These are phyloP conservation scores for Aspergillus floridensis DNA, from an alignment of 2,329 filamentous ascomycete genomes.

Conservation along the genomic window DNA sequence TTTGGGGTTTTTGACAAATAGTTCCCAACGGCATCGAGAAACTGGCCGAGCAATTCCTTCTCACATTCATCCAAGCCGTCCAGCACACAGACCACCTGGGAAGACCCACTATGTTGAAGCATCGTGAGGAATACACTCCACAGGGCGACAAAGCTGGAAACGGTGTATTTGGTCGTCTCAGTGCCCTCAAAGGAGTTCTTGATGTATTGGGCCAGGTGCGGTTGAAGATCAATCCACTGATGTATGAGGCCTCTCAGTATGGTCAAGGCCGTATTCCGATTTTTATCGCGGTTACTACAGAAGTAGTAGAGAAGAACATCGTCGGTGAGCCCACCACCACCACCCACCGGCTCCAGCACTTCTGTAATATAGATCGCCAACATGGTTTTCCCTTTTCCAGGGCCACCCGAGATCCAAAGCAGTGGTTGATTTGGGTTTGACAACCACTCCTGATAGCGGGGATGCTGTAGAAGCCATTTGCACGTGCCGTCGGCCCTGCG, in stretches of 20 bases:
- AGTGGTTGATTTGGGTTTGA: slow-evolving; percentile 7
- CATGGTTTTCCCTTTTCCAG: slow-evolving; percentile 30
- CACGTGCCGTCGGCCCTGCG: slow-evolving; percentile 22
- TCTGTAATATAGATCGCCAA: slow-evolving; percentile 25
- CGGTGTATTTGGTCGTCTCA: slow-evolving; percentile 19
- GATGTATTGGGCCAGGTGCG: slow-evolving; percentile 16
- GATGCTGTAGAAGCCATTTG: slow-evolving; percentile 22
- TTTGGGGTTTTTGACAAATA: slow-evolving; percentile 8
- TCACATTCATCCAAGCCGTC: slow-evolving; percentile 23
- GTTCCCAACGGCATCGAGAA: slow-evolving; percentile 11
- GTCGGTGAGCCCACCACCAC: not conserved
- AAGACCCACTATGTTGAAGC: slow-evolving; percentile 9
- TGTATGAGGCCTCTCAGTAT: slow-evolving; percentile 22
- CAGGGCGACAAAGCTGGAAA: slow-evolving; percentile 19
- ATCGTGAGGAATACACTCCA: slow-evolving; percentile 15
- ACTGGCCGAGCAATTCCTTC: slow-evolving; percentile 15
- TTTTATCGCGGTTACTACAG: slow-evolving; percentile 24
- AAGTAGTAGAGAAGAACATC: slow-evolving; percentile 25
- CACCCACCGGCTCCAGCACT: slow-evolving; percentile 15
- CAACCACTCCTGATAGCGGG: slow-evolving; percentile 20
- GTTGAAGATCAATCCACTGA: slow-evolving; percentile 18
- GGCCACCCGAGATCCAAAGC: slow-evolving; percentile 27
- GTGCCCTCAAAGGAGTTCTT: not conserved
- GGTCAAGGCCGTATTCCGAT: slow-evolving; percentile 18
- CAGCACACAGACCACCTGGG: slow-evolving; percentile 19